Percentiles rank a stretch among this genome's conserved stretches.
Evolutionary conservation across 768 basidiomycete genomes (phyloP).

Genomic region (Symmetrospora coprosmae): DNA sequence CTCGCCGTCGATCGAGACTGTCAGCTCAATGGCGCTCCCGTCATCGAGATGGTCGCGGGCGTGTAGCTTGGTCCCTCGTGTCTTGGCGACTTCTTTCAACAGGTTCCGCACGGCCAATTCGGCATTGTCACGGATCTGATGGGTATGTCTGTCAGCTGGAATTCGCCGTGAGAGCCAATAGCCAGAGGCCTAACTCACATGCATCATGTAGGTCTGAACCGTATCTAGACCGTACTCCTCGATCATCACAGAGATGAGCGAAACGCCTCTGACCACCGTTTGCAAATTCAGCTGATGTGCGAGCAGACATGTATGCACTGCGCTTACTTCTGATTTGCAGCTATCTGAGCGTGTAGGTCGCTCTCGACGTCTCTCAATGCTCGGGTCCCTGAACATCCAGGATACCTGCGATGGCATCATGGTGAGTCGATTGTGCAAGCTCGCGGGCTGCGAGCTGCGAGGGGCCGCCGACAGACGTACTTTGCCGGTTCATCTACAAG

Average conservation of each 20-base stretch:
- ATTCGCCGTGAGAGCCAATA: no score
- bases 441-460: not conserved
- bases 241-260: slow-evolving; percentile 44
- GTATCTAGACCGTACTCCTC: slow-evolving; percentile 69
- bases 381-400: slow-evolving; percentile 72
- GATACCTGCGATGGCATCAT: slow-evolving; percentile 42
- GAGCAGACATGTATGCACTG: slow-evolving; percentile 67
- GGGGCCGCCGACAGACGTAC: slow-evolving; percentile 24
- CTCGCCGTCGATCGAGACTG: slow-evolving; percentile 58
- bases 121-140: slow-evolving; percentile 71
- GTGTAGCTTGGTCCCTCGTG: slow-evolving; percentile 52
- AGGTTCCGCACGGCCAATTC: slow-evolving; percentile 73
- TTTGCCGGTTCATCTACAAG: slow-evolving; percentile 68
- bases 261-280: not conserved
- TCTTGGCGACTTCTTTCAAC: slow-evolving; percentile 57
- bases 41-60: slow-evolving; percentile 54
- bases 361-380: slow-evolving; percentile 81
- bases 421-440: no score
- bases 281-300: slow-evolving; percentile 4
- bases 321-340: slow-evolving; percentile 82
- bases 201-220: slow-evolving; percentile 46
- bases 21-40: slow-evolving; percentile 42
- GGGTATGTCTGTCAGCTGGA: slow-evolving; percentile 62
- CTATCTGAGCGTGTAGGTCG: slow-evolving; percentile 85
- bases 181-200: not conserved